Conservation (phyloP, 208 protist genomes). For the Paratrypanosoma confusum region DNA sequence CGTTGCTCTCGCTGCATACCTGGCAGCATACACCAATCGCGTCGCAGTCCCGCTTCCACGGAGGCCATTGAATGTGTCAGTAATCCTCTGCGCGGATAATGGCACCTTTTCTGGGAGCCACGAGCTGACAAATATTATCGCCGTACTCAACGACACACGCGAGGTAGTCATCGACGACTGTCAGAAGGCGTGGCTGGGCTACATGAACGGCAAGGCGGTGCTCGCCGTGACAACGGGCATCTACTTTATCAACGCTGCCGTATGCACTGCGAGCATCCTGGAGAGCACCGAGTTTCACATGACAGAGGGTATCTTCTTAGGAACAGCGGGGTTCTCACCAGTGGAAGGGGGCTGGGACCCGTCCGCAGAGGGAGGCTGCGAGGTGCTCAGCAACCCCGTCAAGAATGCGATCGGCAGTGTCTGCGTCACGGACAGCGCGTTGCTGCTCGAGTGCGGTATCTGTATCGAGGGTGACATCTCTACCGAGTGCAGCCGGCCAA, state of each 20-base stretch:
- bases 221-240: constrained; percentile 43
- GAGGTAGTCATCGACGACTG: constrained; percentile 16
- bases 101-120: constrained; percentile 40
- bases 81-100: constrained; percentile 49
- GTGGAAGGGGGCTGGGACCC: constrained; percentile 29
- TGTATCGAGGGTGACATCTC: constrained; percentile 27
- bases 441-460: constrained; percentile 38
- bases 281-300: constrained; percentile 26
- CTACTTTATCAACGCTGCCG: constrained; percentile 18
- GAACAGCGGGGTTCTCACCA: constrained; percentile 38
- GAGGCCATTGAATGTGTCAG: constrained; percentile 11
- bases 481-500: constrained; percentile 31
- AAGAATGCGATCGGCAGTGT: constrained; percentile 46
- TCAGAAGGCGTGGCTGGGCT: constrained; percentile 27
- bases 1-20: too few species aligned
- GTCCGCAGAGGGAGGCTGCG: neutral
- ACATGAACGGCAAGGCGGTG: constrained; percentile 23
- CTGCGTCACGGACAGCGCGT: constrained; percentile 37
- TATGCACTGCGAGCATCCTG: constrained; percentile 35
- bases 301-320: constrained; percentile 31
- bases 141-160: constrained; percentile 28
- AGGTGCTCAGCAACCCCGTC: neutral
- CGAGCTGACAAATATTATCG: constrained; percentile 34
- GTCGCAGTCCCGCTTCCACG: neutral
- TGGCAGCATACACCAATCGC: too few species aligned